Evolutionary conservation across 805 yeast species (phyloP).

Genomic region (Candida endomychidarum): DNA sequence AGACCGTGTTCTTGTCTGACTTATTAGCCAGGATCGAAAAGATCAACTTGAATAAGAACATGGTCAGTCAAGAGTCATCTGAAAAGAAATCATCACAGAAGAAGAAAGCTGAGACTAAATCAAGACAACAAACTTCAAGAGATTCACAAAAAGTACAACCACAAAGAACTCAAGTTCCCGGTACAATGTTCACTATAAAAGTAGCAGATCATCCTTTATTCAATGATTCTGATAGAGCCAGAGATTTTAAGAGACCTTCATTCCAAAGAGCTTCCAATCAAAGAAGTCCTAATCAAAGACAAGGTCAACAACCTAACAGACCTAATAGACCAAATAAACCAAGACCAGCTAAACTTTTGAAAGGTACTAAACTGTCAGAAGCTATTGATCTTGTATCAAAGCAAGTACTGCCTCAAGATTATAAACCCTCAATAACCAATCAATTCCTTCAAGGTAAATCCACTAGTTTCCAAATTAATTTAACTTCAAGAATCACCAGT

Average conservation of each 20-base stretch:
- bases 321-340: constrained; percentile 8
- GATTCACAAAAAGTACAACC: neutral
- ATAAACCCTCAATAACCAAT: constrained; percentile 15
- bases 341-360: constrained; percentile 7
- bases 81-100: too few species aligned
- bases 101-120: neutral
- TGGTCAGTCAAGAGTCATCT: too few species aligned
- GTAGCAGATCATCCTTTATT: constrained; percentile 24
- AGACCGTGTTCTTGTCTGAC: constrained; percentile 29
- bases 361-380: constrained; percentile 7
- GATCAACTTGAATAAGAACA: constrained; percentile 11
- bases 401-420: constrained; percentile 7
- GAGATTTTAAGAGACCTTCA: neutral
- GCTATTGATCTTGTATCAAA: constrained; percentile 10
- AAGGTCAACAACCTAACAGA: constrained; percentile 2
- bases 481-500: constrained; percentile 38
- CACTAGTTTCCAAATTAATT: constrained; percentile 26
- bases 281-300: neutral
- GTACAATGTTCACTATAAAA: constrained; percentile 9
- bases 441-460: constrained; percentile 41
- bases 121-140: neutral
- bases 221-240: constrained; percentile 4
- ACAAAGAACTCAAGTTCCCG: neutral
- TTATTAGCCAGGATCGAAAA: constrained; percentile 38
- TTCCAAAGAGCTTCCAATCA: constrained; percentile 8